Evolutionary conservation across 371 early-diverging fungal species (phyloP).

Genomic region (Mortierella polycephala): DNA sequence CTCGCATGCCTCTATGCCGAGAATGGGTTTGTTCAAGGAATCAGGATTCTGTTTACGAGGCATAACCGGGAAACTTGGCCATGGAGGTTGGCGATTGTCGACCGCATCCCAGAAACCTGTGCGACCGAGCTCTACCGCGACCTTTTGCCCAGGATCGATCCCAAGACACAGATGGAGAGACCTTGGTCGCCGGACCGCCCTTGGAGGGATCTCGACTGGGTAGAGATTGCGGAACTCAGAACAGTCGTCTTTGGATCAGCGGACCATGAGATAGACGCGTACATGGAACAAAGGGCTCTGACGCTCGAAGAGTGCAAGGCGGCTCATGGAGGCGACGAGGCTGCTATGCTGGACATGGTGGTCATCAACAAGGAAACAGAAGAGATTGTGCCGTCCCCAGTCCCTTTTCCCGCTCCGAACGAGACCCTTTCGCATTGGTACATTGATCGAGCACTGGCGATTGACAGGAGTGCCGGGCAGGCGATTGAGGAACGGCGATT

Average conservation of each 20-base stretch:
- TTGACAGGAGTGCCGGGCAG: slow-evolving; percentile 66
- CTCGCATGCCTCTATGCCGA: slow-evolving; percentile 73
- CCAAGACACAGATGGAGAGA: slow-evolving; percentile 17
- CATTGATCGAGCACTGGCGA: slow-evolving; percentile 60
- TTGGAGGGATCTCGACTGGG: slow-evolving; percentile 57
- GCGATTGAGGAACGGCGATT: slow-evolving; percentile 66
- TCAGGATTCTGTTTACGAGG: slow-evolving; percentile 72
- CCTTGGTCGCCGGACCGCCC: slow-evolving; percentile 36
- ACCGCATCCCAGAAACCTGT: slow-evolving; percentile 73
- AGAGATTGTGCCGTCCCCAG: slow-evolving; percentile 40
- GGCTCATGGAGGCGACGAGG: slow-evolving; percentile 50
- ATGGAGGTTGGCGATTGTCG: slow-evolving; percentile 70
- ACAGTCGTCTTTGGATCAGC: slow-evolving; percentile 54
- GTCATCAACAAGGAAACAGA: slow-evolving; percentile 46
- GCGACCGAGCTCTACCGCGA: slow-evolving; percentile 61
- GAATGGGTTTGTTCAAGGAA: slow-evolving; percentile 62
- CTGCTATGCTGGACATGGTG: slow-evolving; percentile 37
- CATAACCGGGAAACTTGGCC: slow-evolving; percentile 68
- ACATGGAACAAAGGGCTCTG: slow-evolving; percentile 34
- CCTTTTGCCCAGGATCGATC: slow-evolving; percentile 57
- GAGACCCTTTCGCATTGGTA: slow-evolving; percentile 71
- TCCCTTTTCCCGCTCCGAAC: slow-evolving; percentile 59
- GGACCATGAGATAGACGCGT: slow-evolving; percentile 50
- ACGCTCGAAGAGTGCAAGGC: slow-evolving; percentile 44
- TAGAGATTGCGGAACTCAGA: slow-evolving; percentile 55